Evolutionary conservation across 148 eudicot genomes (phyloP), one percentile per base, ranked within the genome.

Genomic region (Fagopyrum esculentum): DNA sequence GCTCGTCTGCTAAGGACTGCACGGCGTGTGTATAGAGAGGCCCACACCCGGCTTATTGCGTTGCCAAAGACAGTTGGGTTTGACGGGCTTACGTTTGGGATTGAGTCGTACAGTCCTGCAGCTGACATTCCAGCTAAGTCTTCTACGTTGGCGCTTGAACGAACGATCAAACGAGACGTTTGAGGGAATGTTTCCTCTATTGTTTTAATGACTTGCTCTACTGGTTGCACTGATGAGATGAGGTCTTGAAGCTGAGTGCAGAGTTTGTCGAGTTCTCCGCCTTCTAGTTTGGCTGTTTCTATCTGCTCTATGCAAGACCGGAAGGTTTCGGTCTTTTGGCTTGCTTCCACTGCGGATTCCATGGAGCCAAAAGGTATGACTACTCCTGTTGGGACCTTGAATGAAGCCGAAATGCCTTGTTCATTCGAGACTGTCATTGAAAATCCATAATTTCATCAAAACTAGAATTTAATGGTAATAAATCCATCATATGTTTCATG

Each of bases 111-210:
- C 1, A 94, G 91, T n/a, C 98, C 98, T 13, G 98, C 98, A 19
- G 98, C 98, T 22, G 98, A 94, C 98, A 91, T 94, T 75, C 98
- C 98, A 13, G 96, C 97, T 73, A 94, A 85, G 81, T 94, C 98
- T 82, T 94, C 98, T 0, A 94, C 98, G 75, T 94, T 94, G 6
- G 97, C 98, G 76, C 98, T 94, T 6, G 98, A 94, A 52, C 98
- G 96, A 45, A 92, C 98, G 60, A 91, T 91, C 70, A 94, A 71
- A 44, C 88, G 84, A 1, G 88, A 78, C 44, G 82, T 78, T 17
- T 66, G 75, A 1, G 89, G 84, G 80, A 94, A 94, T 17, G 76
- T 47, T 70, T 80, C 81, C 19, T 83, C 82, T 49, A 94, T 73
- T 60, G 74, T 81, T 75, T 89, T 77, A 73, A 86, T 78, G 83